phyloP scores from a whole-genome alignment of 768 basidiomycete genomes.

The Pleurotus eryngii region DNA sequence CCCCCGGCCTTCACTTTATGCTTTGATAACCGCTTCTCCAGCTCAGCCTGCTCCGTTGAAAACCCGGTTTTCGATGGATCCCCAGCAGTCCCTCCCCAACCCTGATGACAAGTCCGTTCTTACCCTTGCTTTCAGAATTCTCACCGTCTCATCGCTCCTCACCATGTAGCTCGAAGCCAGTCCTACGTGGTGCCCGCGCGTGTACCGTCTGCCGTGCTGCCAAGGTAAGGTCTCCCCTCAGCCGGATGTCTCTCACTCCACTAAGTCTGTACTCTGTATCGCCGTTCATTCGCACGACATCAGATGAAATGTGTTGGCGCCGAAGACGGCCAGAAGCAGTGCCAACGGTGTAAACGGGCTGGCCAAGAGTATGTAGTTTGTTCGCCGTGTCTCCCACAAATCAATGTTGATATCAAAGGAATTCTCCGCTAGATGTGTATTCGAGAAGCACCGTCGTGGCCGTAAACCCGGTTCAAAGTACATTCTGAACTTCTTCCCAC shows the following conservation, averaged over 20 bases:
- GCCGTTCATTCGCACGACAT: not conserved
- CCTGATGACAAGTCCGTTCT: constrained; percentile 33
- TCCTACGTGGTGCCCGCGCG: constrained; percentile 57
- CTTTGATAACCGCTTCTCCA: constrained; percentile 39
- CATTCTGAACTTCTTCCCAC: constrained; percentile 18
- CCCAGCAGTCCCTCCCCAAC: constrained; percentile 27
- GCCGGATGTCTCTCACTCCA: constrained; percentile 14
- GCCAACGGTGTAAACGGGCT: constrained; percentile 81
- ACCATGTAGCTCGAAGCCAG: constrained; percentile 36
- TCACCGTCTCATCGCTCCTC: constrained; percentile 6
- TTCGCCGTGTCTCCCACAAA: constrained; percentile 10
- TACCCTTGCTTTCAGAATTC: constrained; percentile 12
- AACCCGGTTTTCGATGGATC: constrained; percentile 37
- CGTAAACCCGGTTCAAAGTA: constrained; percentile 91
- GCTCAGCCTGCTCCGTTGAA: constrained; percentile 26
- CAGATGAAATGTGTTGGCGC: constrained; percentile 93
- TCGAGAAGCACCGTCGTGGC: constrained; percentile 87
- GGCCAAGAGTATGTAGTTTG: constrained; percentile 59
- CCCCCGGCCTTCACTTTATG: constrained; percentile 16
- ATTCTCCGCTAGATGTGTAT: constrained; percentile 56
- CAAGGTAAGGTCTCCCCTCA: constrained; percentile 47
- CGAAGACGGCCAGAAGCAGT: constrained; percentile 77
- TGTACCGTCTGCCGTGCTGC: constrained; percentile 85
- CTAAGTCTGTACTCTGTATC: not conserved
- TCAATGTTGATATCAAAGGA: constrained; percentile 14